Evolutionary conservation across 163 green algal genomes (phyloP).

Genomic region (Chlamydomonas reinhardtii): DNA sequence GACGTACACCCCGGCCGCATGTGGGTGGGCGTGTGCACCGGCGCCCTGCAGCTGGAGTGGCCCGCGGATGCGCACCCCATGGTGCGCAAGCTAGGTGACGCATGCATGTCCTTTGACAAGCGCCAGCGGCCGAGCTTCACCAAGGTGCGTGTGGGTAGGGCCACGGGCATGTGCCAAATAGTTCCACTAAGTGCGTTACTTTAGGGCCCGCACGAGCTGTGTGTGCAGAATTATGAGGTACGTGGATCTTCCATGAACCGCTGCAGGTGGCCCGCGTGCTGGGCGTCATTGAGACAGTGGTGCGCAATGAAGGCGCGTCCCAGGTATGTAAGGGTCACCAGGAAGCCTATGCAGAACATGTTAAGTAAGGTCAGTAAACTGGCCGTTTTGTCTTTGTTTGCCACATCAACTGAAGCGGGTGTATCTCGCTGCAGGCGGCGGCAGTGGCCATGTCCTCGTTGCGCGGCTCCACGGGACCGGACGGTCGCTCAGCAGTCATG

Average conservation of each 20-base stretch:
- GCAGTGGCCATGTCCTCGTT: neutral
- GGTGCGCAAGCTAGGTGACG: slow-evolving; percentile 37
- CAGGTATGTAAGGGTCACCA: neutral
- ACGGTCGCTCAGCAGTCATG: too few relatives aligned
- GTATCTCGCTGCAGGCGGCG: too few relatives aligned
- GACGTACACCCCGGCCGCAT: slow-evolving; percentile 44
- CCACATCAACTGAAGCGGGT: too few relatives aligned
- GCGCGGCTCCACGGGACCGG: neutral
- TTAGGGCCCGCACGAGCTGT: too few relatives aligned
- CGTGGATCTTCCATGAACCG: neutral
- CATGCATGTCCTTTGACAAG: slow-evolving; percentile 32
- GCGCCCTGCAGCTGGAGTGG: slow-evolving; percentile 28
- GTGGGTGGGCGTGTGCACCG: slow-evolving; percentile 35
- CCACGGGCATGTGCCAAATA: too few relatives aligned
- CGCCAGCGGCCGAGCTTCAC: slow-evolving; percentile 28
- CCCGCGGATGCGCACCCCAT: slow-evolving; percentile 24
- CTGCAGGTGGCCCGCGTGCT: slow-evolving; percentile 18
- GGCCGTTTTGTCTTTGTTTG: too few relatives aligned
- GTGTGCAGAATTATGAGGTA: neutral
- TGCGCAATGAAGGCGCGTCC: slow-evolving; percentile 18
- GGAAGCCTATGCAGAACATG: neutral
- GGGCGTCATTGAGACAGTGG: slow-evolving; percentile 32
- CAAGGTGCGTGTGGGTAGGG: neutral
- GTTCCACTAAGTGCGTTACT: too few relatives aligned
- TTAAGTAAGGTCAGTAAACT: too few relatives aligned